Evolutionary conservation across 306 rosid genomes (phyloP), one percentile per base, ranked within the genome.

Genomic region (Styphnolobium japonicum): DNA sequence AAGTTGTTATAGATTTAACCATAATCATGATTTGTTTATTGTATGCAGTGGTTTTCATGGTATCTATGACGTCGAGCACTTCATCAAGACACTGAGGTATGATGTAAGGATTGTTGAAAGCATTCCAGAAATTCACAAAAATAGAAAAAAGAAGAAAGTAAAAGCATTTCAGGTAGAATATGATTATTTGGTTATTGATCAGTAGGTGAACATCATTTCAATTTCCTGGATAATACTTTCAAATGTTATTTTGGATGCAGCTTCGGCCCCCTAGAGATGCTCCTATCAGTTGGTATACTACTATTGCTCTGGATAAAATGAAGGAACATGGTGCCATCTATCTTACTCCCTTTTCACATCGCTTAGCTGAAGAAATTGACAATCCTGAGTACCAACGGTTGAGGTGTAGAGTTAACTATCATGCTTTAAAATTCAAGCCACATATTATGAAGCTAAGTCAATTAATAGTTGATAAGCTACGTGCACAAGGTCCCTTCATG

Each of bases 281-380:
- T 74, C 87, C 94, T 62, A 81, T 90, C 73, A 85, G 91, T 84
- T 95, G 99, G 99, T 95, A 95, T 80, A 87, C 97, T 22, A 81
- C 89, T 0, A 89, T 29, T 4, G 99, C 98, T 82, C 89, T 95
- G 40, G 83, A 85, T 81, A 89, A 90, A 89, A 93, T 95, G 99
- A 95, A 86, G 83, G 88, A 91, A 81, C 91, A 91, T 71, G 97
- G 99, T 57, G 99, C 94, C 21, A 90, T 95, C 65, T 93, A 91
- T 90, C 98, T 95, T 58, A 93, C 98, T 29, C 99, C 99, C 68
- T 93, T 95, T 84, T 95, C 99, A 45, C 99, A 95, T 85, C 99
- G 99, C 73, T 86, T 95, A 73, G 98, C 94, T 2, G 99, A 95
- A 93, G 99, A 95, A 88, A 88, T 93, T 77, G 92, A 93, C 88